Percentiles rank a stretch among this genome's conserved stretches.
phyloP scores from a whole-genome alignment of 768 basidiomycete species.

The Amanita brunnescens region DNA sequence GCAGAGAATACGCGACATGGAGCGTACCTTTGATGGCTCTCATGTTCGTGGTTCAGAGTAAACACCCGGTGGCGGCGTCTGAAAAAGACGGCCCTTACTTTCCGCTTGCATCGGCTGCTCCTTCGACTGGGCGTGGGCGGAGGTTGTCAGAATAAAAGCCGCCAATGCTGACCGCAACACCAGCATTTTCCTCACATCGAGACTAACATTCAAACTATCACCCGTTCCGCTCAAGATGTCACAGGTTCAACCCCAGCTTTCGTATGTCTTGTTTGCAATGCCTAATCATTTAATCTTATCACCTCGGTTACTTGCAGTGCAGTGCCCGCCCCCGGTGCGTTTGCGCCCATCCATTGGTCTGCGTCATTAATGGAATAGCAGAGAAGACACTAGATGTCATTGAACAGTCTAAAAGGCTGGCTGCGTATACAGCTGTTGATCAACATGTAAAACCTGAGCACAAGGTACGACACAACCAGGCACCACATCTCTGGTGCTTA shows the following conservation, averaged over 20 bases:
- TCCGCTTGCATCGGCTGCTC: neutral
- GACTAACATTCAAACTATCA: too few species aligned
- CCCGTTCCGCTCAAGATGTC: too few species aligned
- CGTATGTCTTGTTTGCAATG: too few species aligned
- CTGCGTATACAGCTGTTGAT: constrained; percentile 93
- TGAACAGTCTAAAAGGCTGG: constrained; percentile 81
- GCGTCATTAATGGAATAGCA: constrained; percentile 9
- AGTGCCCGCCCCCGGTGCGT: neutral
- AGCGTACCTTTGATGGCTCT: constrained; percentile 54
- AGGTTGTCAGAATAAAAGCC: too few species aligned
- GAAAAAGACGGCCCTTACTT: neutral
- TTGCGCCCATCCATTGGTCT: neutral
- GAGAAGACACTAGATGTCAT: constrained; percentile 34
- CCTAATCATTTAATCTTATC: too few species aligned
- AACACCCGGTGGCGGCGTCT: neutral
- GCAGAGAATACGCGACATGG: constrained; percentile 1
- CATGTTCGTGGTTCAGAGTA: constrained; percentile 26
- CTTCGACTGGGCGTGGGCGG: too few species aligned
- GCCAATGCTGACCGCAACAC: too few species aligned
- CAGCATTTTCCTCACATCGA: too few species aligned
- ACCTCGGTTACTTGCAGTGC: too few species aligned
- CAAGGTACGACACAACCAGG: constrained; percentile 37
- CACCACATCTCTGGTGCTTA: neutral
- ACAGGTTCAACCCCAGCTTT: too few species aligned
- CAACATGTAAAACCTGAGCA: constrained; percentile 76